These are phyloP conservation scores for Stygiomarasmius scandens DNA, from an alignment of 1,284 basidiomycete species.

Conservation along the genomic window DNA sequence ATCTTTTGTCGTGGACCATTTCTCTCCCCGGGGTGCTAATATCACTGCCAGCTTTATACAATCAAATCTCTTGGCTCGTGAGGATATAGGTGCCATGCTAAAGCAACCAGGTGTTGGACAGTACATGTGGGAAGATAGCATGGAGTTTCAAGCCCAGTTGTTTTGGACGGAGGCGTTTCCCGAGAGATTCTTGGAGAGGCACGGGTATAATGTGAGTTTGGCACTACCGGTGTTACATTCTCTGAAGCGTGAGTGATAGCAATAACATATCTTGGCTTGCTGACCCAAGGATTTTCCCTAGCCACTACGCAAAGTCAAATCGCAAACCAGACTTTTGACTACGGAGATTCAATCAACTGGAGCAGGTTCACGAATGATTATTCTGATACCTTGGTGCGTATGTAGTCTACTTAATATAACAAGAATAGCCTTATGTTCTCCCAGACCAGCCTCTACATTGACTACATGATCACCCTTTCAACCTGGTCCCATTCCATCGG, in stretches of 20 bases:
- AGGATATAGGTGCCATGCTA: slow-evolving; percentile 15
- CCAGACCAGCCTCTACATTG: slow-evolving; percentile 20
- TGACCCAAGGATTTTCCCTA: not conserved
- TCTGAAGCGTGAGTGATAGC: not conserved
- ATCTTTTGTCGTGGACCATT: slow-evolving; percentile 21
- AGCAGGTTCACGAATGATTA: slow-evolving; percentile 19
- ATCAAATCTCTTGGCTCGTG: slow-evolving; percentile 16
- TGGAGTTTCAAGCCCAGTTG: slow-evolving; percentile 20
- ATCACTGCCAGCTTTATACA: slow-evolving; percentile 19
- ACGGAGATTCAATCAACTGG: slow-evolving; percentile 15
- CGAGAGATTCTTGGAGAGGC: slow-evolving; percentile 17
- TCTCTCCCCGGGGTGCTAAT: slow-evolving; percentile 18
- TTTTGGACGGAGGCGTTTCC: slow-evolving; percentile 21
- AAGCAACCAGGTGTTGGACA: slow-evolving; percentile 18
- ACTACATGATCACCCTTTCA: slow-evolving; percentile 20
- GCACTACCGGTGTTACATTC: slow-evolving; percentile 19
- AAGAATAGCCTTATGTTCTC: not conserved
- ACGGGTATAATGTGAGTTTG: slow-evolving; percentile 20
- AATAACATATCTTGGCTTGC: not conserved
- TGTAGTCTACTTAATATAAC: not conserved
- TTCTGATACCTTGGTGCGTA: slow-evolving; percentile 20
- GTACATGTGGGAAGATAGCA: slow-evolving; percentile 23
- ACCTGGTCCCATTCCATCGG: slow-evolving; percentile 18
- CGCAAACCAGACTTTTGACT: slow-evolving; percentile 19
- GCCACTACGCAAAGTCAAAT: not conserved